phyloP scores from a whole-genome alignment of 768 basidiomycete species.

The Strobilomyces confusus region DNA sequence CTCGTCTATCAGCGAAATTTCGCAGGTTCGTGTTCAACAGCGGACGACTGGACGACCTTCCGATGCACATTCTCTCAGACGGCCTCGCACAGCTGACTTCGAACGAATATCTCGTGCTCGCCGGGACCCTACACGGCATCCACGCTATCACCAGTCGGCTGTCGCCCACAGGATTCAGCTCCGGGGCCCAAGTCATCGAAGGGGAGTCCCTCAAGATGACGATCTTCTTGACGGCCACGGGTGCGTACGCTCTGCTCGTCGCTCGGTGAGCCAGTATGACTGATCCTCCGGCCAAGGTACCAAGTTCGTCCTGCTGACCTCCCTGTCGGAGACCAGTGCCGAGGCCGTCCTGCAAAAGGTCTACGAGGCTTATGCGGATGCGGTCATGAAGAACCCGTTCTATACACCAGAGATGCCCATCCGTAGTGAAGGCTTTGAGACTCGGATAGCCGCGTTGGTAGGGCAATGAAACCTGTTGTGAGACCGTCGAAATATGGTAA shows the following conservation, averaged over 20 bases:
- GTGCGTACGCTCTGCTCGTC: slow-evolving; percentile 37
- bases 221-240: slow-evolving; percentile 85
- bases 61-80: slow-evolving; percentile 46
- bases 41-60: background rate
- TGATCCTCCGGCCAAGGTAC: slow-evolving; percentile 55
- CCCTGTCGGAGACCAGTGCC: slow-evolving; percentile 66
- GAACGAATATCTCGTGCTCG: slow-evolving; percentile 93
- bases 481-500: background rate
- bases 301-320: slow-evolving; percentile 91
- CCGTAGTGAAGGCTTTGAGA: slow-evolving; percentile 84
- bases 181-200: slow-evolving; percentile 93
- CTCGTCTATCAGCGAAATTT: slow-evolving; percentile 89
- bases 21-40: no score
- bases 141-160: slow-evolving; percentile 96
- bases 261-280: background rate
- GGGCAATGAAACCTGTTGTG: slow-evolving; percentile 31
- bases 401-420: slow-evolving; percentile 99
- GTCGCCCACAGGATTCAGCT: slow-evolving; percentile 76
- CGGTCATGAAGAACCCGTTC: slow-evolving; percentile 99
- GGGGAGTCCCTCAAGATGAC: slow-evolving; percentile 94
- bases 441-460: slow-evolving; percentile 57
- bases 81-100: slow-evolving; percentile 88
- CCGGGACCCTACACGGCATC: slow-evolving; percentile 95
- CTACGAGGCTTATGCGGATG: slow-evolving; percentile 92
- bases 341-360: slow-evolving; percentile 75